phyloP scores from a whole-genome alignment of 2,329 filamentous ascomycete species.

The Diaporthe citri region DNA sequence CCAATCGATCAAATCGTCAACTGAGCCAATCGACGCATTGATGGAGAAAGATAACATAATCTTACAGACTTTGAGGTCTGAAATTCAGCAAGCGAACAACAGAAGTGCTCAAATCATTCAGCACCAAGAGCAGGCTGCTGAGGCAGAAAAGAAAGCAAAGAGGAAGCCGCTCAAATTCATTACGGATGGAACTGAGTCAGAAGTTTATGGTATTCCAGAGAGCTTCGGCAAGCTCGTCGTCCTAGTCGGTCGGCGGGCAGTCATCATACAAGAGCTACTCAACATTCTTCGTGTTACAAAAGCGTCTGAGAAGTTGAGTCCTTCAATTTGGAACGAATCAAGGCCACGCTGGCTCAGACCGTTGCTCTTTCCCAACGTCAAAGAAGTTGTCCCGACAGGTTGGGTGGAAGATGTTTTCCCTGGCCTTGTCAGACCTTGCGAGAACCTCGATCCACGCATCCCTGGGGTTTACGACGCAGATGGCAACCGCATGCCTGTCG shows the following conservation, averaged over 20 bases:
- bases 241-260: background rate
- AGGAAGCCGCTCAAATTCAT: background rate
- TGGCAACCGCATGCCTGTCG: background rate
- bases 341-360: too few species aligned
- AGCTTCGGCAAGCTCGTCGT: background rate
- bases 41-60: background rate
- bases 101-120: background rate
- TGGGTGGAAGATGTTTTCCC: background rate
- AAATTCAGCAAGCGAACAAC: too few species aligned
- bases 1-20: background rate
- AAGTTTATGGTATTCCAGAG: background rate
- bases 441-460: background rate
- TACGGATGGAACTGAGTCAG: background rate
- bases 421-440: background rate
- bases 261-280: background rate
- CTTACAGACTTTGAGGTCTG: background rate
- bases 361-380: background rate
- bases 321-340: background rate
- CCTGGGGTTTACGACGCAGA: background rate
- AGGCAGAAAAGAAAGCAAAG: background rate
- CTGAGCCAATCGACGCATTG: background rate
- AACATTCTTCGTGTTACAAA: background rate
- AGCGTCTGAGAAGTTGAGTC: background rate
- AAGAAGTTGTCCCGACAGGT: background rate
- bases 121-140: background rate